Conservation (phyloP, 768 basidiomycete genomes). For the Mycena polygramma region DNA sequence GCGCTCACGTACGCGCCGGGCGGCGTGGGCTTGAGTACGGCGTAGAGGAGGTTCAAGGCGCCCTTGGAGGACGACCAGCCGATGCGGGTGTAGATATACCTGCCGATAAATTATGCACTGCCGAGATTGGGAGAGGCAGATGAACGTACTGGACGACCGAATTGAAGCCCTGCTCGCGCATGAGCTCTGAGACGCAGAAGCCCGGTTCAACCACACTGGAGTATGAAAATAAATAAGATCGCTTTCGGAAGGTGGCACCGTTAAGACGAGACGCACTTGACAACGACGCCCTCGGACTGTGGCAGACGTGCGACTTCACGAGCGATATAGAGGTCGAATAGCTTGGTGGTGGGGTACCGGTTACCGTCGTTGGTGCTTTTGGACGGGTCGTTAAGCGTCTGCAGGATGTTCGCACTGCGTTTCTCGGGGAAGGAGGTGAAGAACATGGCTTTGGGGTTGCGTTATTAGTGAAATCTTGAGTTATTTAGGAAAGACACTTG, state of each 20-base stretch:
- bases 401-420: neutral
- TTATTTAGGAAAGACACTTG: neutral
- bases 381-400: neutral
- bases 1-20: constrained; percentile 8
- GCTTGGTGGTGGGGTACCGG: neutral
- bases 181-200: constrained; percentile 1
- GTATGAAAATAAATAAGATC: too few species aligned
- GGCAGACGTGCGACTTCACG: constrained; percentile 9
- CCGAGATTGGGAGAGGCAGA: too few species aligned
- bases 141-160: neutral
- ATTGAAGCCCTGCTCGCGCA: neutral
- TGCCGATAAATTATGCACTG: too few species aligned
- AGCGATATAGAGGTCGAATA: constrained; percentile 4
- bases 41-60: constrained; percentile 4
- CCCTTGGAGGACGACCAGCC: constrained; percentile 4
- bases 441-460: neutral
- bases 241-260: too few species aligned
- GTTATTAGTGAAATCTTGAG: neutral
- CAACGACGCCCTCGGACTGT: neutral
- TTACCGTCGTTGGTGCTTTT: neutral
- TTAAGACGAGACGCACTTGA: neutral
- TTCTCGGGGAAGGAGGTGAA: constrained; percentile 7
- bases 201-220: constrained; percentile 2
- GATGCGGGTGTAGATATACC: neutral
- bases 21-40: neutral